Conservation (phyloP, 1,284 basidiomycete genomes). For the Trichosporon asahii region DNA sequence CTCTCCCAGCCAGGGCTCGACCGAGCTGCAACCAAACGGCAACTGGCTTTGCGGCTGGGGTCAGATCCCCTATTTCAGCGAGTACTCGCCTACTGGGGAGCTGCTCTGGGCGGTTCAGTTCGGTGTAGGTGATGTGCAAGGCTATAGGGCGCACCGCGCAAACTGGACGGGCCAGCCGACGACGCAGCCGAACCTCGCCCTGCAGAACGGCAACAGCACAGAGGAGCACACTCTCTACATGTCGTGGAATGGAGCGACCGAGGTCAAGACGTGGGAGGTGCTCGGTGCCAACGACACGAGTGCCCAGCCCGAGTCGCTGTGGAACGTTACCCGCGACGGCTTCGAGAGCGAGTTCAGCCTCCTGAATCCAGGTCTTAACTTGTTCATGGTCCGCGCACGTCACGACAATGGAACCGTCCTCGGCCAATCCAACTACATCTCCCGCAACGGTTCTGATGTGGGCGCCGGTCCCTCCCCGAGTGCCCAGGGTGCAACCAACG, state of each 20-base stretch:
- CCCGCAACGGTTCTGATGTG: background rate
- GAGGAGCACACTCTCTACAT: conserved; percentile 22
- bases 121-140: conserved; percentile 33
- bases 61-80: conserved; percentile 26
- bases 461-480: background rate
- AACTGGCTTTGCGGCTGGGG: conserved; percentile 33
- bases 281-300: conserved; percentile 18
- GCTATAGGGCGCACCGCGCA: conserved; percentile 34
- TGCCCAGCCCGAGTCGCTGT: background rate
- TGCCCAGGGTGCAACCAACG: background rate
- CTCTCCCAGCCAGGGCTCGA: conserved; percentile 34
- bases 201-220: conserved; percentile 13
- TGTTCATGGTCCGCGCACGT: conserved; percentile 2
- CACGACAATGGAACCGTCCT: background rate
- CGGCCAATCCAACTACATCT: background rate
- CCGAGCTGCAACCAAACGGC: conserved; percentile 28
- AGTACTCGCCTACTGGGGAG: conserved; percentile 31
- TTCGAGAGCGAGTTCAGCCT: conserved; percentile 44
- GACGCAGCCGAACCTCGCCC: conserved; percentile 26
- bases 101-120: conserved; percentile 37
- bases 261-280: conserved; percentile 32
- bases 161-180: conserved; percentile 36
- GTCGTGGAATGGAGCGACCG: conserved; percentile 47
- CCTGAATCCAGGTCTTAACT: background rate
- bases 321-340: conserved; percentile 23